These are phyloP conservation scores for Saururus chinensis DNA, from an alignment of 164 flowering plant species.

Conservation along the genomic window DNA sequence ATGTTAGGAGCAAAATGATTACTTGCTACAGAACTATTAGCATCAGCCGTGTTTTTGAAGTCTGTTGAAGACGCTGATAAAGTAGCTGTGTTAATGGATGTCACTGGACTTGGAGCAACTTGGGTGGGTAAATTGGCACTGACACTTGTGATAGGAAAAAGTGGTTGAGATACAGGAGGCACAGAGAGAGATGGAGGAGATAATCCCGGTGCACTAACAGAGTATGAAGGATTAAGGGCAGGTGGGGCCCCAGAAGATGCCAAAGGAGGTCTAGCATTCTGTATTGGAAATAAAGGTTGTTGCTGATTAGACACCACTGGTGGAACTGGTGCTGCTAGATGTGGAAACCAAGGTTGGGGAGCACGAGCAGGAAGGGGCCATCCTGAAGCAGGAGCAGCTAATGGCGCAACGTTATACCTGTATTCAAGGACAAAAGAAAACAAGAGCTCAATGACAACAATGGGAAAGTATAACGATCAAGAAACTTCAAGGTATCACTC, in stretches of 20 bases:
- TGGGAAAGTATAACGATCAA: neutral
- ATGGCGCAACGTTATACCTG: constrained; percentile 59
- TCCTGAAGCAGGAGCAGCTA: constrained; percentile 48
- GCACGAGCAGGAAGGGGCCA: constrained; percentile 85
- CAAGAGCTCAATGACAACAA: neutral
- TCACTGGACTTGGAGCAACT: constrained; percentile 23
- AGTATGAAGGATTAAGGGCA: constrained; percentile 34
- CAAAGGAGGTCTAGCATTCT: constrained; percentile 38
- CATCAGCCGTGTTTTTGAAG: constrained; percentile 24
- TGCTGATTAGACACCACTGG: constrained; percentile 31
- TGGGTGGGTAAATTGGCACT: constrained; percentile 32
- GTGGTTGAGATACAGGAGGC: constrained; percentile 63
- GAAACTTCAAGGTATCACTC: neutral
- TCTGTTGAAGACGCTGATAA: constrained; percentile 39
- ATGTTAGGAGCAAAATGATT: constrained; percentile 23
- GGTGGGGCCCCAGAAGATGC: constrained; percentile 30
- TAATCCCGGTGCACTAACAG: constrained; percentile 59
- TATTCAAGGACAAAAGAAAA: constrained; percentile 10
- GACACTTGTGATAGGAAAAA: constrained; percentile 60
- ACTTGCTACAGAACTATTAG: constrained; percentile 17
- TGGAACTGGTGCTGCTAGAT: constrained; percentile 36
- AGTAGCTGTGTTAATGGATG: constrained; percentile 11
- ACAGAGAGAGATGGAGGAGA: constrained; percentile 34
- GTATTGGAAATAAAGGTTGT: constrained; percentile 87
- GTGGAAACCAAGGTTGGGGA: constrained; percentile 76